A percentile compares a stretch with the other conserved stretches of the same genome.
Conservation (phyloP, 2,329 filamentous ascomycete species). For the Gnomoniopsis smithogilvyi region DNA sequence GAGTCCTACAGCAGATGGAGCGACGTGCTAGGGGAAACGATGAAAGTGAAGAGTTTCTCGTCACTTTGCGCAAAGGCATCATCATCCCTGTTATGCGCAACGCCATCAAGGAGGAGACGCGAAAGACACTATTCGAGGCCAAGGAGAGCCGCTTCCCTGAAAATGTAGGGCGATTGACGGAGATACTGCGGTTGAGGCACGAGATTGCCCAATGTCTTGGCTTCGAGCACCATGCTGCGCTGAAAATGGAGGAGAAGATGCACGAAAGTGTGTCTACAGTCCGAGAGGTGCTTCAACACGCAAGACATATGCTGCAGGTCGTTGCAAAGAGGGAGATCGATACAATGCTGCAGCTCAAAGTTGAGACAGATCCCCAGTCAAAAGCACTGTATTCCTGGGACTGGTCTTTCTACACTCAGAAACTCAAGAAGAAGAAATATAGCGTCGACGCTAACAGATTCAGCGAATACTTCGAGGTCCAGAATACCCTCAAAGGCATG, state of each 20-base stretch:
- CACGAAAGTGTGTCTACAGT: background rate
- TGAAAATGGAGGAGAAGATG: background rate
- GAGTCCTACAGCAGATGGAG: background rate
- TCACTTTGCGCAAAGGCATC: background rate
- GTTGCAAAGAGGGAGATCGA: background rate
- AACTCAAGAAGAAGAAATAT: background rate
- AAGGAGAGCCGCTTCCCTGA: background rate
- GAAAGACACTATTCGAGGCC: background rate
- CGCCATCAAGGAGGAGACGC: background rate
- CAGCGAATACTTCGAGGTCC: background rate
- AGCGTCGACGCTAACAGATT: background rate
- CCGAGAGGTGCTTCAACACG: background rate
- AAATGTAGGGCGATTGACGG: background rate
- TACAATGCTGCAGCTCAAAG: background rate
- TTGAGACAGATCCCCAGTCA: background rate
- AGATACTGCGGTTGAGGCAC: background rate
- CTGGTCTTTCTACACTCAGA: background rate
- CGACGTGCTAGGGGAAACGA: background rate
- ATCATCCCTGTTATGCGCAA: background rate
- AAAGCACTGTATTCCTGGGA: background rate
- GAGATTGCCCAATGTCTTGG: background rate
- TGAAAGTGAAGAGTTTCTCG: background rate
- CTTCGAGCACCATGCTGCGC: background rate
- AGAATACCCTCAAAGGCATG: background rate
- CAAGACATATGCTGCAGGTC: background rate